Evolutionary conservation across 768 basidiomycete genomes (phyloP).

Genomic region (Suillus plorans): DNA sequence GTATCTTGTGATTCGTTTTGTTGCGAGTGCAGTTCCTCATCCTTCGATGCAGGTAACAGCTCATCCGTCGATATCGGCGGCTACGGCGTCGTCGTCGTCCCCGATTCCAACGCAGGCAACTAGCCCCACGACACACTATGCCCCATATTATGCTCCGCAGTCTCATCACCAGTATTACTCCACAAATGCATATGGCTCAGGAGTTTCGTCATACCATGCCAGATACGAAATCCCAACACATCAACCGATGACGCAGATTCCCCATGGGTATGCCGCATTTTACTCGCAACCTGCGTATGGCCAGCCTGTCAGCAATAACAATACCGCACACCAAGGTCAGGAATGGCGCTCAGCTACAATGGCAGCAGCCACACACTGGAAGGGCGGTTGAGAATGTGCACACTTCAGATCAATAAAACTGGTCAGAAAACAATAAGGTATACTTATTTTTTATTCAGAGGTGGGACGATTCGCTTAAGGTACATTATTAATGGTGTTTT

Average conservation of each 20-base stretch:
- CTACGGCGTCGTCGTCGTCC: constrained; percentile 20
- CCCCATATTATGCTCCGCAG: constrained; percentile 20
- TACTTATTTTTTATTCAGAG: background rate
- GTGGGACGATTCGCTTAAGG: background rate
- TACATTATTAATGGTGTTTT: background rate
- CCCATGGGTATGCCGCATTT: constrained; percentile 7
- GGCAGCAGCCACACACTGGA: constrained; percentile 36
- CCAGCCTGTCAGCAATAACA: constrained; percentile 3
- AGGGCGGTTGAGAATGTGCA: too few relatives aligned
- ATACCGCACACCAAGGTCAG: constrained; percentile 10
- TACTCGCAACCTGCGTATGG: constrained; percentile 6
- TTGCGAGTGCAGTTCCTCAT: constrained; percentile 15
- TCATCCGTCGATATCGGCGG: constrained; percentile 18
- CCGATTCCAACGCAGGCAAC: constrained; percentile 20
- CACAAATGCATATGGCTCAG: constrained; percentile 19
- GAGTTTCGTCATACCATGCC: constrained; percentile 35
- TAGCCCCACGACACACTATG: background rate
- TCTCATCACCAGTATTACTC: constrained; percentile 21
- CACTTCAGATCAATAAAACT: background rate
- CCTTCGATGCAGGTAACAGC: constrained; percentile 23
- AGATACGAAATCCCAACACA: constrained; percentile 21
- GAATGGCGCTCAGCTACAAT: constrained; percentile 30
- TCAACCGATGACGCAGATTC: constrained; percentile 16
- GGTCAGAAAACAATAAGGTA: background rate
- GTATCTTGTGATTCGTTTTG: constrained; percentile 10